Evolutionary conservation across 176 grass and related monocot species (phyloP).

Genomic region (Triticum aestivum): IWGSC_CS_RefSeq_v2.1 NC_057800.1:20941129-20941628

Average conservation of each 20-base stretch:
- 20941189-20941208: constrained; percentile 1
- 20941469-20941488: neutral
- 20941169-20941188: constrained; percentile 41
- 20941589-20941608: neutral
- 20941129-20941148: constrained; percentile 36
- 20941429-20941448: neutral
- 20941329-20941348: constrained; percentile 1
- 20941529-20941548: neutral
- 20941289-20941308: constrained; percentile 30
- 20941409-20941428: constrained; percentile 51
- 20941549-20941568: neutral
- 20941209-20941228: neutral
- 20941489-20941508: neutral
- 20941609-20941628: neutral
- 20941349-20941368: constrained; percentile 36
- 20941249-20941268: constrained; percentile 39
- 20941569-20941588: no score
- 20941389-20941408: constrained; percentile 18
- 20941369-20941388: constrained; percentile 36
- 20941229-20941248: neutral
- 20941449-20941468: neutral
- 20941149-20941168: constrained; percentile 21
- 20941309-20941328: neutral
- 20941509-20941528: neutral
- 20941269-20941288: constrained; percentile 42